Conservation (phyloP, 108 stramenopile genomes). For the Mediolabrus comicus region DNA sequence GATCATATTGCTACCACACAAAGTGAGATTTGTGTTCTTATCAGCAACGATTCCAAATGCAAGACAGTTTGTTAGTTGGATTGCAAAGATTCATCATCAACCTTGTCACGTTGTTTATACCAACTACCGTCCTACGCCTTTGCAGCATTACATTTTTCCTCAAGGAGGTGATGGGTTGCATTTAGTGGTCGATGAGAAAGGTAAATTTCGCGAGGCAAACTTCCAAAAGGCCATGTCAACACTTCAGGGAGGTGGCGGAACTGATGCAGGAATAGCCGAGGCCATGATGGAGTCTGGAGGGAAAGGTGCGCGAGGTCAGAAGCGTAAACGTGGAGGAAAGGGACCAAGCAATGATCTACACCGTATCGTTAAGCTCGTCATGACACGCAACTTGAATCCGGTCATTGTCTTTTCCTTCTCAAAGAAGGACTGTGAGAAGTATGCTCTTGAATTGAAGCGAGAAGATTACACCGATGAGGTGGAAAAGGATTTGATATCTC, state of each 20-base stretch:
- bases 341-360: slow-evolving; percentile 80
- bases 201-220: slow-evolving; percentile 93
- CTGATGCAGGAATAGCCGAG: slow-evolving; percentile 59
- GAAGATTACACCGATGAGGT: slow-evolving; percentile 96
- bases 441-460: slow-evolving; percentile 87
- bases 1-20: slow-evolving; percentile 94
- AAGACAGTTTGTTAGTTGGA: slow-evolving; percentile 90
- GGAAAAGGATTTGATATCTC: slow-evolving; percentile 93
- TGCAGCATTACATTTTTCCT: slow-evolving; percentile 98
- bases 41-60: slow-evolving; percentile 99
- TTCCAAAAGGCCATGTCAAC: slow-evolving; percentile 95
- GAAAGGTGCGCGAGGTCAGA: slow-evolving; percentile 43
- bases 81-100: slow-evolving; percentile 95
- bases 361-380: slow-evolving; percentile 94
- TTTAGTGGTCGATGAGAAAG: slow-evolving; percentile 97
- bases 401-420: slow-evolving; percentile 98
- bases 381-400: slow-evolving; percentile 93
- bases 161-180: slow-evolving; percentile 93
- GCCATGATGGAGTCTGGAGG: slow-evolving; percentile 73
- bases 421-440: slow-evolving; percentile 96
- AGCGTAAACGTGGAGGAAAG: slow-evolving; percentile 69
- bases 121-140: slow-evolving; percentile 97
- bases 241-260: slow-evolving; percentile 57
- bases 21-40: slow-evolving; percentile 96
- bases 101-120: slow-evolving; percentile 99